Conservation (phyloP, 2,329 filamentous ascomycete species). For the Chaetomium strumarium region DNA sequence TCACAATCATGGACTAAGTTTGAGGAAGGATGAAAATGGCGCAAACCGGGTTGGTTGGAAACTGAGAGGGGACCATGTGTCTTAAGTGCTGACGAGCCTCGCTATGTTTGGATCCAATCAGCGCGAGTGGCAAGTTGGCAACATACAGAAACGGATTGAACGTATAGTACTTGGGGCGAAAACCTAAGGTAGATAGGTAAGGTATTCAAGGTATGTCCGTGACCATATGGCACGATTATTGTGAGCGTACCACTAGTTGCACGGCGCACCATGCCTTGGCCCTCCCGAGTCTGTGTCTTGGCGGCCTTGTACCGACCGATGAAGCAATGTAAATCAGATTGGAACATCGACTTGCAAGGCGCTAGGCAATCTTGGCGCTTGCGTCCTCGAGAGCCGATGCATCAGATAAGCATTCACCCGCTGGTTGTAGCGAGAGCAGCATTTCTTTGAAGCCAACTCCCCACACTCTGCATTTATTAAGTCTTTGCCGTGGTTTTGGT, state of each 20-base stretch:
- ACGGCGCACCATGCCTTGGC: not conserved
- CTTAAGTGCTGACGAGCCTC: no score
- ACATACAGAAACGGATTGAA: no score
- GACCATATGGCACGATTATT: not conserved
- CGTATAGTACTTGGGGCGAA: not conserved
- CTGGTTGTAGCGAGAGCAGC: no score
- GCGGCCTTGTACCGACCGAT: constrained; percentile 10
- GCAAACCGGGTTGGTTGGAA: constrained; percentile 7
- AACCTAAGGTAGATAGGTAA: not conserved
- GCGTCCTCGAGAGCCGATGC: not conserved
- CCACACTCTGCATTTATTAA: no score
- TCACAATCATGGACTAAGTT: not conserved
- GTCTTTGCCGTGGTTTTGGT: no score
- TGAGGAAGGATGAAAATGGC: not conserved
- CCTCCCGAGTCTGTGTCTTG: constrained; percentile 5
- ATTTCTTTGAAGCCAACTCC: no score
- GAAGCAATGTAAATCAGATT: constrained; percentile 19
- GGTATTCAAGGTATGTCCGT: no score
- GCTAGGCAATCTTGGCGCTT: constrained; percentile 1
- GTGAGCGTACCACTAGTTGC: not conserved
- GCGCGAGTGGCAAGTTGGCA: no score
- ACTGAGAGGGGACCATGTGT: not conserved
- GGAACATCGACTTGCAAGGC: constrained; percentile 3
- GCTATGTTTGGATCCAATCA: no score
- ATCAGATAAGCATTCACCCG: not conserved